phyloP scores from a whole-genome alignment of 208 protist species.

The Leishmania guyanensis region DNA sequence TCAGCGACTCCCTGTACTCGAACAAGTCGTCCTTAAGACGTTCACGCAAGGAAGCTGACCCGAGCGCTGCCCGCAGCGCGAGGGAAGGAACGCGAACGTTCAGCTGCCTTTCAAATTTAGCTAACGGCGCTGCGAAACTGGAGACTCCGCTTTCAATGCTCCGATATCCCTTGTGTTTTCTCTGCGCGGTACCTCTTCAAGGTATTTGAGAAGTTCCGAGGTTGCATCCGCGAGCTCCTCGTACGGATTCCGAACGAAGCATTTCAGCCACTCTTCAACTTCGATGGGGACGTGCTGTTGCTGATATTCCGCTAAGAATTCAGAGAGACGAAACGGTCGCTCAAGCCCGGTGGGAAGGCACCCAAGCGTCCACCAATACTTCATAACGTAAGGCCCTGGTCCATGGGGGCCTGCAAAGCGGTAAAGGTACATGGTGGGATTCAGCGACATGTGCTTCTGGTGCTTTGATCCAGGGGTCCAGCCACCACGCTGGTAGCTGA shows the following conservation, averaged over 20 bases:
- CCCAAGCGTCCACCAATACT: constrained; percentile 91
- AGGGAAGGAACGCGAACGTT: constrained; percentile 59
- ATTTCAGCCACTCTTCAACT: constrained; percentile 87
- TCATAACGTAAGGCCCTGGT: constrained; percentile 89
- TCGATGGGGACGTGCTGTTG: constrained; percentile 86
- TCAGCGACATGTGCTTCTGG: constrained; percentile 90
- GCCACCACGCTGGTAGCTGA: constrained; percentile 80
- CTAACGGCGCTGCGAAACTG: constrained; percentile 45
- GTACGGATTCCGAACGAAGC: constrained; percentile 72
- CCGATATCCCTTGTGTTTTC: constrained; percentile 55
- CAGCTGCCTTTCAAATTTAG: constrained; percentile 58
- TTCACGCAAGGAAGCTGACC: constrained; percentile 39
- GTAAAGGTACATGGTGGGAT: constrained; percentile 83
- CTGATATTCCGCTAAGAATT: constrained; percentile 84
- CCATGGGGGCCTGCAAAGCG: constrained; percentile 78
- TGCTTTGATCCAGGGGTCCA: constrained; percentile 88
- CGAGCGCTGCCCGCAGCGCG: constrained; percentile 59
- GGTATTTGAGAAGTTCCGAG: constrained; percentile 38
- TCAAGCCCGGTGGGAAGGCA: constrained; percentile 87
- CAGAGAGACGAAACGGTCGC: constrained; percentile 74
- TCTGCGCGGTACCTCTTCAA: constrained; percentile 42
- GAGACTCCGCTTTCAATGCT: constrained; percentile 32
- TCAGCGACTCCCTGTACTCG: constrained; percentile 65
- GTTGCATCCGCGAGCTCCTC: constrained; percentile 49
- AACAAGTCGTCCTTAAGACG: constrained; percentile 75